Conservation (phyloP, 495 filamentous ascomycete species). For the Penicillium egyptiacum region DNA sequence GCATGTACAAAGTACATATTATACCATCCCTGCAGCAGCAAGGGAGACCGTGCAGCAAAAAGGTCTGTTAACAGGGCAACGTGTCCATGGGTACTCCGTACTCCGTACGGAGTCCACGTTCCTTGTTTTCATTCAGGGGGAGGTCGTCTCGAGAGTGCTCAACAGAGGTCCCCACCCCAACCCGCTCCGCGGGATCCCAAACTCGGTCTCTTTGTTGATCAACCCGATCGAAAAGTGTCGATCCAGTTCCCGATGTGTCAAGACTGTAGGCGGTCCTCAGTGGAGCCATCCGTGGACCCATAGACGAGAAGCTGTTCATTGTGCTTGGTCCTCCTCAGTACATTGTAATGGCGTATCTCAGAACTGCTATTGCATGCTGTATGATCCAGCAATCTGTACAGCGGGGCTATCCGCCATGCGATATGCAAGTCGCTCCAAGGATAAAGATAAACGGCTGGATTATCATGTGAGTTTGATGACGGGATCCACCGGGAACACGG, state of each 20-base stretch:
- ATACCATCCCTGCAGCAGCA: background rate
- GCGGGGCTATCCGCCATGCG: background rate
- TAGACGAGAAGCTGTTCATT: background rate
- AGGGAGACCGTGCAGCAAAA: background rate
- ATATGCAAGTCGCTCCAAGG: background rate
- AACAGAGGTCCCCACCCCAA: background rate
- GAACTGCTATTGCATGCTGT: background rate
- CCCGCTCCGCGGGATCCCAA: background rate
- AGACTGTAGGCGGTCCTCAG: slow-evolving; percentile 1
- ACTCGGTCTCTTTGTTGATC: slow-evolving; percentile 6
- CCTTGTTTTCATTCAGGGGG: background rate
- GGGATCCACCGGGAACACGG: slow-evolving; percentile 9
- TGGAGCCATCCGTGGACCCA: background rate
- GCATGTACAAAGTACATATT: background rate
- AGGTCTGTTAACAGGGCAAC: background rate
- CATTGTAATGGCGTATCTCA: background rate
- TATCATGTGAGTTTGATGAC: background rate
- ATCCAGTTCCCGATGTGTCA: slow-evolving; percentile 10
- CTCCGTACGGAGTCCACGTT: background rate
- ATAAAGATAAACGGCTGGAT: background rate
- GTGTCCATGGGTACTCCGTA: background rate
- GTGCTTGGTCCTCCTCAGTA: background rate
- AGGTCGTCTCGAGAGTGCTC: background rate
- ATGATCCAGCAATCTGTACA: background rate
- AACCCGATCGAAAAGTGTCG: slow-evolving; percentile 11